These are phyloP conservation scores for Clarireedia paspali DNA, from an alignment of 2,329 filamentous ascomycete genomes.

Conservation along the genomic window DNA sequence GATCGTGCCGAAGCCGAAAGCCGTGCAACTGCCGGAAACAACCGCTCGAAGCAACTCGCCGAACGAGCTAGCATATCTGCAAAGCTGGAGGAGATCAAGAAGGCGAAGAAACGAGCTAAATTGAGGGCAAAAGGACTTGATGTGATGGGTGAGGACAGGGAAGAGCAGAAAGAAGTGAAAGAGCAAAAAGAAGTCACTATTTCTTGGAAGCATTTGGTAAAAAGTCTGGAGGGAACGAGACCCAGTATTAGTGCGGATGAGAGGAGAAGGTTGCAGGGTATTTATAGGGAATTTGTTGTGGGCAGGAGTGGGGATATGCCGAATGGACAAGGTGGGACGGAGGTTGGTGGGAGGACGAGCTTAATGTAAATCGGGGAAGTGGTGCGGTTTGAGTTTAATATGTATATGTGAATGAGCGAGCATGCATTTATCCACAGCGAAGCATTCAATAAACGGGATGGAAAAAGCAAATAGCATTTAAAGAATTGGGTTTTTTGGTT, in stretches of 20 bases:
- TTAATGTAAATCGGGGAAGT: slow-evolving; percentile 54
- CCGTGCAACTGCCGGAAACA: slow-evolving; percentile 37
- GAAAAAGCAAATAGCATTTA: too few species aligned
- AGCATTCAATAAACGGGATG: too few species aligned
- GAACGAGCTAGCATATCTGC: slow-evolving; percentile 71
- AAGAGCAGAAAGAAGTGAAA: slow-evolving; percentile 36
- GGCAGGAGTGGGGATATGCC: slow-evolving; percentile 93
- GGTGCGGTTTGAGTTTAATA: background rate
- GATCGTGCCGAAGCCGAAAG: slow-evolving; percentile 36
- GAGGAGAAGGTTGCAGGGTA: slow-evolving; percentile 62
- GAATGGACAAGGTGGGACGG: slow-evolving; percentile 82
- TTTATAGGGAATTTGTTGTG: slow-evolving; percentile 89
- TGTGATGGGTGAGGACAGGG: slow-evolving; percentile 16
- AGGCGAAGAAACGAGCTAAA: slow-evolving; percentile 45
- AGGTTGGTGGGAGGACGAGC: slow-evolving; percentile 86
- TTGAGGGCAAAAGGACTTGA: slow-evolving; percentile 18
- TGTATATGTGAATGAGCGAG: background rate
- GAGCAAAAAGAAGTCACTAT: slow-evolving; percentile 66
- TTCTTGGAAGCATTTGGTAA: slow-evolving; percentile 73
- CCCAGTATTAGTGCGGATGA: slow-evolving; percentile 79
- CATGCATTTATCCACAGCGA: too few species aligned
- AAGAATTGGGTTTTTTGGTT: too few species aligned
- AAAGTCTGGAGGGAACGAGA: slow-evolving; percentile 67
- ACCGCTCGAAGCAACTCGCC: slow-evolving; percentile 50
- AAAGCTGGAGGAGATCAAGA: slow-evolving; percentile 76